Evolutionary conservation across 306 rosid species (phyloP).

Genomic region (Abrus pulchellus): DNA sequence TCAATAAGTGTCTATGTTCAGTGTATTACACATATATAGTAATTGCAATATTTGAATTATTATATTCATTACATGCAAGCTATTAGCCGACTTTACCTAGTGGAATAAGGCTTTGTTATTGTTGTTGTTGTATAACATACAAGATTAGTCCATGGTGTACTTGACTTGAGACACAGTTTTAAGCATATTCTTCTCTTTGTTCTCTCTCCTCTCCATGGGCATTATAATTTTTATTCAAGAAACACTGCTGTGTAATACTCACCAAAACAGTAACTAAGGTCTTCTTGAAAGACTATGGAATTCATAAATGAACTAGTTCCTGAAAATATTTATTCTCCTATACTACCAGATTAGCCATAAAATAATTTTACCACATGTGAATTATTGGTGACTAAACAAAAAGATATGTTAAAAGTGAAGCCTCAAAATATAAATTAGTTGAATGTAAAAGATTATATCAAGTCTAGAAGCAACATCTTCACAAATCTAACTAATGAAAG

Average conservation of each 20-base stretch:
- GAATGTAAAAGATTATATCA: background rate
- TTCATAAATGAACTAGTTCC: background rate
- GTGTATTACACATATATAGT: background rate
- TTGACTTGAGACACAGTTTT: conserved; percentile 3
- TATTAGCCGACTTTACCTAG: too few species aligned
- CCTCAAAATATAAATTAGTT: background rate
- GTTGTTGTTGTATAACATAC: background rate
- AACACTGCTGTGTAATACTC: background rate
- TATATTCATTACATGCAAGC: background rate
- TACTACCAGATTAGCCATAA: background rate
- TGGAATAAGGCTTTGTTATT: too few species aligned
- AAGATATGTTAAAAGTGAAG: background rate
- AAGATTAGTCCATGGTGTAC: background rate
- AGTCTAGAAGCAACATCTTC: conserved; percentile 36
- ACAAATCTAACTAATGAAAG: background rate
- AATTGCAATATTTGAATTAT: background rate
- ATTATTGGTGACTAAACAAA: conserved; percentile 20
- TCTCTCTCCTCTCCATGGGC: background rate
- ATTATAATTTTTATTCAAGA: background rate
- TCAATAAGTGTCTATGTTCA: background rate
- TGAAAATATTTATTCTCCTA: background rate
- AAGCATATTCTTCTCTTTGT: background rate
- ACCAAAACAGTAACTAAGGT: background rate
- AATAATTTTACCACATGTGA: background rate
- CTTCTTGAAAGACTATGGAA: background rate